Conservation (phyloP, 176 grass and related monocot species). For the Urochloa ruziziensis region DNA sequence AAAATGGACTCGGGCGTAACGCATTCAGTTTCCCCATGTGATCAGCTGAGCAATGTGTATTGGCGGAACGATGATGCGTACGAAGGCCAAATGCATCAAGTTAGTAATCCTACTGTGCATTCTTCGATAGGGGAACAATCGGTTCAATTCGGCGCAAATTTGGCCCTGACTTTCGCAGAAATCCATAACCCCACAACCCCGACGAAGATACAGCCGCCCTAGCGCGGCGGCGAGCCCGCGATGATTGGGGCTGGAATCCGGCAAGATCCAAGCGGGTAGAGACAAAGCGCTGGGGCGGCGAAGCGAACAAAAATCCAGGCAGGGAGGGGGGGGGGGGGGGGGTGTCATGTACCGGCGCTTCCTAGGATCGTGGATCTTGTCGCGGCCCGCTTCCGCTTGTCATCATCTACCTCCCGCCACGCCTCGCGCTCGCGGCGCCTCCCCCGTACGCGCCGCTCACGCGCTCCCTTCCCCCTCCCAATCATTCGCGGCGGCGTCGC, state of each 20-base stretch:
- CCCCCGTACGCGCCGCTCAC: conserved; percentile 27
- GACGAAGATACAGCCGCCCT: conserved; percentile 5
- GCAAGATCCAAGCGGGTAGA: conserved; percentile 43
- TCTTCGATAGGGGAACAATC: neutral
- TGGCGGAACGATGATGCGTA: neutral
- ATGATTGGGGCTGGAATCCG: conserved; percentile 33
- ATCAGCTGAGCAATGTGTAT: neutral
- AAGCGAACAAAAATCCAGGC: conserved; percentile 48
- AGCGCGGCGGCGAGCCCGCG: neutral
- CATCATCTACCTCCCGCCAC: conserved; percentile 17
- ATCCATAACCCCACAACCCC: neutral
- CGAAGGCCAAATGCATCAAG: neutral
- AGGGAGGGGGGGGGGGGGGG: neutral
- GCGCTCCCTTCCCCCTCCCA: neutral
- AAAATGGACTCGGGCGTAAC: neutral
- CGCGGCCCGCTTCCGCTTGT: conserved; percentile 37
- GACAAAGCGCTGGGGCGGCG: conserved; percentile 28
- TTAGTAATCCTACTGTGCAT: neutral
- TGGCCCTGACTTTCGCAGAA: neutral
- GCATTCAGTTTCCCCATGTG: neutral
- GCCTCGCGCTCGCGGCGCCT: neutral
- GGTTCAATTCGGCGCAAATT: neutral
- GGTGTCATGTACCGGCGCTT: conserved; percentile 31
- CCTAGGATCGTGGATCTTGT: conserved; percentile 60
- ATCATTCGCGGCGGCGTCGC: conserved; percentile 40